Evolutionary conservation across 2,329 filamentous ascomycete genomes (phyloP).

Genomic region (Neofusicoccum laricinum): DNA sequence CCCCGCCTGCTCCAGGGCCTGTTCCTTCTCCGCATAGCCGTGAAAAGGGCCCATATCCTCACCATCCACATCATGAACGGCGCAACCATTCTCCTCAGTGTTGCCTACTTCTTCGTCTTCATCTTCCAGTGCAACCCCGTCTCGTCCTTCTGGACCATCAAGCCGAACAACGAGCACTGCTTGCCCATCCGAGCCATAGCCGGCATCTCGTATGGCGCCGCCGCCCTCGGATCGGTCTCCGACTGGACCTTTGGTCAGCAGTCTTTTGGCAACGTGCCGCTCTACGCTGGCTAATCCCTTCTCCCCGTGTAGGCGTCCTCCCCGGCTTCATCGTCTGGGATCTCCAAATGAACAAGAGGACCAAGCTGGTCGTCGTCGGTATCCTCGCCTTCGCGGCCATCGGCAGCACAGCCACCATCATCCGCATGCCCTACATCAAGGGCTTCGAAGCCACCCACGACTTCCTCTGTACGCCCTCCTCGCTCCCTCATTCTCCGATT

Average conservation of each 20-base stretch:
- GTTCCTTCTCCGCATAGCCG: slow-evolving; percentile 54
- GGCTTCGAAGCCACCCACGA: slow-evolving; percentile 39
- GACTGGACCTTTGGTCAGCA: slow-evolving; percentile 29
- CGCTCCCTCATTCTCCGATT: too few relatives aligned
- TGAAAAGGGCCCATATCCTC: slow-evolving; percentile 42
- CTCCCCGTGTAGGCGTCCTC: slow-evolving; percentile 22
- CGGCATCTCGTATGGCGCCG: slow-evolving; percentile 45
- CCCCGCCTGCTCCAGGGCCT: slow-evolving; percentile 24
- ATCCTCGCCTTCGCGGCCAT: slow-evolving; percentile 50
- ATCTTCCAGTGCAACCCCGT: slow-evolving; percentile 54
- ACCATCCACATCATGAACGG: slow-evolving; percentile 47
- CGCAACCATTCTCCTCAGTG: slow-evolving; percentile 43
- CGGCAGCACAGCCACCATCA: slow-evolving; percentile 52
- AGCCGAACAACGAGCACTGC: slow-evolving; percentile 40
- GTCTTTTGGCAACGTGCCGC: not conserved
- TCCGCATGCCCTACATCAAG: slow-evolving; percentile 45
- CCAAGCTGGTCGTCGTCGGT: slow-evolving; percentile 52
- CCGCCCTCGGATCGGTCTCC: slow-evolving; percentile 28
- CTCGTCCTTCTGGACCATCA: slow-evolving; percentile 49
- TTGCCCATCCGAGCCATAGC: slow-evolving; percentile 47
- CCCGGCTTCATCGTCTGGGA: slow-evolving; percentile 53
- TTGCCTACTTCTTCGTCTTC: slow-evolving; percentile 51
- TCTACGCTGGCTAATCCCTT: not conserved
- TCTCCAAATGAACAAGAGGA: slow-evolving; percentile 53
- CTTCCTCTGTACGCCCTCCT: slow-evolving; percentile 34